Evolutionary conservation across 2,329 filamentous ascomycete species (phyloP), one percentile per base, ranked within the genome.

Genomic region (Cordyceps pruinosa): DNA sequence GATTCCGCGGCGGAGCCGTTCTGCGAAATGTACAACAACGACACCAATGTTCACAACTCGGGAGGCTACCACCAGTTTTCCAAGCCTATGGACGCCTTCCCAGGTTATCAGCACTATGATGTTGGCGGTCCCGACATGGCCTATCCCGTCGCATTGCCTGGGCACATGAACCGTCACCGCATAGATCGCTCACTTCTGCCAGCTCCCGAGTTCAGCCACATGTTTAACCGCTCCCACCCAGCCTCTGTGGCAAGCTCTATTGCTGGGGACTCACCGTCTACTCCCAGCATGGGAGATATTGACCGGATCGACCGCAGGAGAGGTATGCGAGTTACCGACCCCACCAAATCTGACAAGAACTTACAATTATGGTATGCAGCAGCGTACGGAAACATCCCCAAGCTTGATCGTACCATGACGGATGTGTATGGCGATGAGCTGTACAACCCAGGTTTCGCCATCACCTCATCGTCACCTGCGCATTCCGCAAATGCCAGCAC

Each of bases 361-460:
- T 91, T 85, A 92, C 86, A 77, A 70, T 73, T 68, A 66, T 71
- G 75, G 67, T 70, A 75, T 71, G 65, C 77, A 84, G 80, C 83
- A 73, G 79, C 83, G 62, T 75, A 75, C 62, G 71, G 75, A 60
- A 75, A 77, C 39, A 75, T 85, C 26, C 88, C 91, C 26, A 94
- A 93, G 72, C 81, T 96, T 61, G 87, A 91, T 63, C 82, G 90
- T 57, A 94, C 91, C 0, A 90, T 94, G 74, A 93, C 90, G 19
- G 90, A 95, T 66, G 81, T 90, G 50, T 93, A 89, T 66, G 81
- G 84, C 65, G 92, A 96, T 69, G 90, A 94, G 70, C 80, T 96
- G 1, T 96, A 89, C 76, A 91, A 87, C 64, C 86, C 88, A 0
- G 81, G 78, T 64, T 84, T 85, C 59, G 77, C 76, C 34, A 77